These are phyloP conservation scores for Chaetomium olivaceum DNA, from an alignment of 2,329 filamentous ascomycete species.

Conservation along the genomic window DNA sequence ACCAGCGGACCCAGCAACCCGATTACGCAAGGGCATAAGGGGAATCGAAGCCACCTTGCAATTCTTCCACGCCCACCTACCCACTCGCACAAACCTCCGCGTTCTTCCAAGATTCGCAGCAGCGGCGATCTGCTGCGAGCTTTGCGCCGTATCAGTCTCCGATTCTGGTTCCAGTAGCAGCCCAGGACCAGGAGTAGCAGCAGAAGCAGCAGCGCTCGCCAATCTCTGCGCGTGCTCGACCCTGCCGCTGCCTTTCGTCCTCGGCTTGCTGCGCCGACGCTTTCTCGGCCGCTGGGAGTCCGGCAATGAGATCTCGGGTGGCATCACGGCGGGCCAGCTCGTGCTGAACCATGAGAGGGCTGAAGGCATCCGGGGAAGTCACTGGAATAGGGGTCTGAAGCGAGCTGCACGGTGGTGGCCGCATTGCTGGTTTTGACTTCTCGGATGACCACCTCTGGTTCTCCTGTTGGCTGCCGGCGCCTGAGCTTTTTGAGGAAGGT, in stretches of 20 bases:
- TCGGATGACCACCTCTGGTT: background rate
- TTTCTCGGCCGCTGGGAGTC: background rate
- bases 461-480: background rate
- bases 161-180: too few species aligned
- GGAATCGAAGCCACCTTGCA: background rate
- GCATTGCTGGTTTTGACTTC: background rate
- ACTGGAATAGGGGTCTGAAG: background rate
- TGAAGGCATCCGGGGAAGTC: slow-evolving; percentile 2
- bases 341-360: background rate
- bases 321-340: slow-evolving; percentile 7
- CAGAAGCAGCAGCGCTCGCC: background rate
- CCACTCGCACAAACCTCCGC: background rate
- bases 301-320: background rate
- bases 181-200: background rate
- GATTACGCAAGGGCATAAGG: background rate
- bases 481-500: background rate
- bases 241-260: background rate
- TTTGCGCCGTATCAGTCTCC: too few species aligned
- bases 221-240: background rate
- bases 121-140: background rate
- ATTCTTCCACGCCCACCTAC: background rate
- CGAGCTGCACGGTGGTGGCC: background rate
- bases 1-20: background rate
- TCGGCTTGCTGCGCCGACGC: slow-evolving; percentile 2
- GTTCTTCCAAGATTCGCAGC: background rate